These are phyloP conservation scores for Lachancea nothofagi DNA, from an alignment of 805 yeast genomes.

Conservation along the genomic window DNA sequence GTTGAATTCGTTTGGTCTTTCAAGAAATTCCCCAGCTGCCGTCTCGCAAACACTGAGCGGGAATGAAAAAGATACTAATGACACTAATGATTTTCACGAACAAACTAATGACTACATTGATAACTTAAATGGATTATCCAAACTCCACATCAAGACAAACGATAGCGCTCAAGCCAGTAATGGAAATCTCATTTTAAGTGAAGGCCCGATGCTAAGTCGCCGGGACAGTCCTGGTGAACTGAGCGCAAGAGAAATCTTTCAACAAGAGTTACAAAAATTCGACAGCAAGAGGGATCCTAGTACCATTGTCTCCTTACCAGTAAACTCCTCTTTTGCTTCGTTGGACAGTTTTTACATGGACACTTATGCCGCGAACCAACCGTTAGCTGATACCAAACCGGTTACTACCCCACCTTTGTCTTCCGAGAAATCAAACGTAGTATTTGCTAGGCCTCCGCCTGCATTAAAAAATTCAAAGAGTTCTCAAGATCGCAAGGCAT, in stretches of 20 bases:
- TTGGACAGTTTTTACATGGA: conserved; percentile 64
- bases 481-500: conserved; percentile 3
- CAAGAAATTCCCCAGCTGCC: background rate
- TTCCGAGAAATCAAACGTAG: conserved; percentile 7
- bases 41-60: background rate
- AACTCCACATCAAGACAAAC: conserved; percentile 12
- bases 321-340: conserved; percentile 73
- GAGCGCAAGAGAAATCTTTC: conserved; percentile 17
- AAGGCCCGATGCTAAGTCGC: conserved; percentile 3
- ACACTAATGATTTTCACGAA: conserved; percentile 7
- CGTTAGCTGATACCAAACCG: conserved; percentile 8
- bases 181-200: conserved; percentile 29
- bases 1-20: conserved; percentile 7
- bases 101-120: conserved; percentile 5
- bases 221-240: conserved; percentile 1
- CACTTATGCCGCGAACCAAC: conserved; percentile 36
- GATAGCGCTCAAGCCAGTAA: conserved; percentile 25
- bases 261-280: conserved; percentile 23
- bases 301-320: conserved; percentile 61
- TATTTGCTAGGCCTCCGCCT: conserved; percentile 18
- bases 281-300: conserved; percentile 21
- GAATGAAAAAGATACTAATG: conserved; percentile 5
- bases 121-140: conserved; percentile 6
- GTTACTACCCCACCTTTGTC: conserved; percentile 2
- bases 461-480: background rate